Percentiles rank a stretch among this genome's conserved stretches.
Conservation (phyloP, 208 protist species). For the Angomonas ambiguus region DNA sequence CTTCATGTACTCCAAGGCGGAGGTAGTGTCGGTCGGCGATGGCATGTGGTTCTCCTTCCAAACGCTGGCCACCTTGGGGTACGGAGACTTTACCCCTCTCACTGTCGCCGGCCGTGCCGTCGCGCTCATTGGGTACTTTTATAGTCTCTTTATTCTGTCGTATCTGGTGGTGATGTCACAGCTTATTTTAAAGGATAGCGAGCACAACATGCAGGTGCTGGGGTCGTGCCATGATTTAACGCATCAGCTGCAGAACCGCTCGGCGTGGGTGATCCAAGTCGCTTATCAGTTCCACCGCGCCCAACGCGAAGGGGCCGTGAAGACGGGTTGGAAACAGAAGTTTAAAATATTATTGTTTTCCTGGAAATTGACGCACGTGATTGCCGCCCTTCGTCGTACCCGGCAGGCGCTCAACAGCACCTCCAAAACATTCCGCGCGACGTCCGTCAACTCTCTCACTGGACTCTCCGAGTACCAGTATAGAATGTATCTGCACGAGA, state of each 20-base stretch:
- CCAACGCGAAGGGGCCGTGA: constrained; percentile 13
- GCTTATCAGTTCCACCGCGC: constrained; percentile 45
- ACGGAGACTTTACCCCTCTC: constrained; percentile 66
- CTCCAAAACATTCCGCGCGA: constrained; percentile 33
- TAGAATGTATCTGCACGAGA: constrained; percentile 29
- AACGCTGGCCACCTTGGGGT: constrained; percentile 67
- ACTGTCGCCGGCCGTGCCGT: constrained; percentile 43
- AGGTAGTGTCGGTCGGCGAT: constrained; percentile 34
- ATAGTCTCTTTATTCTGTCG: constrained; percentile 29
- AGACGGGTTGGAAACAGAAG: constrained; percentile 22
- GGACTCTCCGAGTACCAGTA: constrained; percentile 45
- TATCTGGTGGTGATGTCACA: constrained; percentile 44
- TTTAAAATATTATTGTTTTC: constrained; percentile 25
- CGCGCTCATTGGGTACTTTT: constrained; percentile 35
- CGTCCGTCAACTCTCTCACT: constrained; percentile 30
- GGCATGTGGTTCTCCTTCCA: constrained; percentile 80
- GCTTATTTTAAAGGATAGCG: constrained; percentile 19
- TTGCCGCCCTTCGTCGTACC: constrained; percentile 36
- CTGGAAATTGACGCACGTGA: constrained; percentile 31
- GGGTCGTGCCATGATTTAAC: constrained; percentile 43
- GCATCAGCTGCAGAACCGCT: constrained; percentile 33
- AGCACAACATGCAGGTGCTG: constrained; percentile 50
- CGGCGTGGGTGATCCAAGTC: constrained; percentile 50
- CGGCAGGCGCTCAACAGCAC: constrained; percentile 31
- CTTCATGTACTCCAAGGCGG: constrained; percentile 47